Percentiles rank a stretch among this genome's conserved stretches.
Evolutionary conservation across 106 monocot genomes (phyloP).

Genomic region (Acorus calamus): DNA sequence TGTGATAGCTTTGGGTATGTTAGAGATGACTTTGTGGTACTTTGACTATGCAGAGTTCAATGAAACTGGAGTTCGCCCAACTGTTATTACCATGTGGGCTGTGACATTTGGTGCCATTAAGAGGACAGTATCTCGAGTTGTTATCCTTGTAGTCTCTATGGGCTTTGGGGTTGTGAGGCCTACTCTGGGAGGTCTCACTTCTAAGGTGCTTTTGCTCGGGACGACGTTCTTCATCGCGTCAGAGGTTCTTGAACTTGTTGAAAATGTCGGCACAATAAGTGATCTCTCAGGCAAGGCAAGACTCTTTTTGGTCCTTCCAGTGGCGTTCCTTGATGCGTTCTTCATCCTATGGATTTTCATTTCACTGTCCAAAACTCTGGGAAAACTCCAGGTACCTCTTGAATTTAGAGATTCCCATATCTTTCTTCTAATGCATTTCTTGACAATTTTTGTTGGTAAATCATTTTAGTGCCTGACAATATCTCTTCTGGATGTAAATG

Average conservation of each 20-base stretch:
- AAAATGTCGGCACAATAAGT: constrained; percentile 82
- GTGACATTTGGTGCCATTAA: constrained; percentile 81
- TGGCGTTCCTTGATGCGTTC: constrained; percentile 87
- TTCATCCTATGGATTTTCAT: constrained; percentile 96
- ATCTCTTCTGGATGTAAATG: constrained; percentile 1
- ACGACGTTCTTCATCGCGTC: constrained; percentile 87
- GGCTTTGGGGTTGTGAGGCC: constrained; percentile 94
- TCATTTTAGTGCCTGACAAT: neutral
- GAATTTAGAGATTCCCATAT: neutral
- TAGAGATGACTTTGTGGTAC: constrained; percentile 94
- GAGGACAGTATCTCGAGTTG: constrained; percentile 62
- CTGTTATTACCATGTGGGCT: constrained; percentile 90
- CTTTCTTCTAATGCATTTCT: neutral
- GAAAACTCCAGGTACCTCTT: constrained; percentile 71
- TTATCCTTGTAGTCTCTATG: constrained; percentile 86
- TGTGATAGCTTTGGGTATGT: constrained; percentile 87
- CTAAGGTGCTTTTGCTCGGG: constrained; percentile 86
- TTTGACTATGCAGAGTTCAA: constrained; percentile 94
- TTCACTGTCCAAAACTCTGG: constrained; percentile 84
- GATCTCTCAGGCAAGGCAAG: constrained; percentile 93
- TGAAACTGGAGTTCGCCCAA: constrained; percentile 67
- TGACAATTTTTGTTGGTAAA: neutral
- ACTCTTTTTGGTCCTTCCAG: constrained; percentile 75
- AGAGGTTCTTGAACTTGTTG: constrained; percentile 84
- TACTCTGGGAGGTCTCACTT: constrained; percentile 86